These are phyloP conservation scores for Tritrichomonas musculus DNA, from an alignment of 208 protist species.

Conservation along the genomic window DNA sequence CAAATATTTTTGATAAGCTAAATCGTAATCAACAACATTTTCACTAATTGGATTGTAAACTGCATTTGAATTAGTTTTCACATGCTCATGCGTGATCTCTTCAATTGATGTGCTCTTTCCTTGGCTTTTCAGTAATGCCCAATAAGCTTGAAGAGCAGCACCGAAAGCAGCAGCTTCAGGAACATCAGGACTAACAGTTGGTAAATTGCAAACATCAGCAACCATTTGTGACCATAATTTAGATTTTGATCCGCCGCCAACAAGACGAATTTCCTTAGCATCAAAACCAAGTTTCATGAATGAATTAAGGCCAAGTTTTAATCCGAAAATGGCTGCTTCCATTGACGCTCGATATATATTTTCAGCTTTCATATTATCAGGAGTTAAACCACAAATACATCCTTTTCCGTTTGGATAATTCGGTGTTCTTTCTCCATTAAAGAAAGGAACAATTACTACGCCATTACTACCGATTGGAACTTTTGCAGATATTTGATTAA, in stretches of 20 bases:
- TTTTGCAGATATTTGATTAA: background rate
- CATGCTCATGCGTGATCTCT: background rate
- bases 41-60: background rate
- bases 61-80: background rate
- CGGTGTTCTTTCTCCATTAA: constrained; percentile 32
- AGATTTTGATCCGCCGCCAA: constrained; percentile 13
- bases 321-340: background rate
- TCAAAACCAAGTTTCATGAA: background rate
- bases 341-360: background rate
- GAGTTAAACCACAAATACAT: background rate
- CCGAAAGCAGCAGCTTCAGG: constrained; percentile 4
- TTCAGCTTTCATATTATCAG: background rate
- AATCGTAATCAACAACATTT: background rate
- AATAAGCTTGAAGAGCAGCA: constrained; percentile 1
- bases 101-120: background rate
- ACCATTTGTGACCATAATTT: constrained; percentile 29
- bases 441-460: background rate
- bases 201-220: background rate
- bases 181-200: background rate
- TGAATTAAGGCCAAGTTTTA: background rate
- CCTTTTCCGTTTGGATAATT: background rate
- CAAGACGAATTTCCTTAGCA: background rate
- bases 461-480: background rate
- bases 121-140: background rate
- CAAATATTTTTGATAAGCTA: background rate